Evolutionary conservation across 2,329 filamentous ascomycete species (phyloP), one percentile per base, ranked within the genome.

Genomic region (Dissoconium aciculare): DNA sequence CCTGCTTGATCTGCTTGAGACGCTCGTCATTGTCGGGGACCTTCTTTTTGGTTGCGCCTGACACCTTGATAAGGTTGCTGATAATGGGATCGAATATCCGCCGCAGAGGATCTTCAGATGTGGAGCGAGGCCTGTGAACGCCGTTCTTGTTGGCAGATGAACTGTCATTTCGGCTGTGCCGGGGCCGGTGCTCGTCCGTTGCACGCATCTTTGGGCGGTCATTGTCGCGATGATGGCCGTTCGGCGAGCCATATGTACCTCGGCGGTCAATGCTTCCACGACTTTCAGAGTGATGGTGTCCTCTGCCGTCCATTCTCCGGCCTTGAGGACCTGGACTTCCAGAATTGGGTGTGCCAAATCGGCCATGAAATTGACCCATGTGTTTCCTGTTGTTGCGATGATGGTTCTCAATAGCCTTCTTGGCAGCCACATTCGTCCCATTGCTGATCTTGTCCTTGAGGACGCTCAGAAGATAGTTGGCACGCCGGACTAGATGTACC

Each of bases 381-480:
- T 71, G 57, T 49, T 91, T 87, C 61, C 92, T 92, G 60, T 85
- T 92, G 59, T 87, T 93, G 33, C 85, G 81, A 54, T 92, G 85
- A 47, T 94, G 85, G 42, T 93, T 93, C 47, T 93, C 85, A 15
- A 91, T 74, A 1, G 78, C 73, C 48, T 75, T 76, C 53, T 81
- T 84, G 3, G 78, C 79, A 12, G 71, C 71, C 16, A 70, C 67
- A 49, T 92, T 81, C 38, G 73, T 74, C 15, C 60, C 60, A 29
- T 57, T 54, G 43, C 53, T 57, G 2, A 74, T 78, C 55, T 91
- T 83, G 49, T 92, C 82, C 51, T 87, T 83, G 37, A 98, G 63
- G 2, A 98, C 84, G n/a, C 84, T 93, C 24, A 98, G 67, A 10
- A 98, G 69, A 51, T 98, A 98, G 50, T 95, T 89, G 6, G 87